phyloP scores from a whole-genome alignment of 257 asterid species.

The Gentiana macrophylla region DNA sequence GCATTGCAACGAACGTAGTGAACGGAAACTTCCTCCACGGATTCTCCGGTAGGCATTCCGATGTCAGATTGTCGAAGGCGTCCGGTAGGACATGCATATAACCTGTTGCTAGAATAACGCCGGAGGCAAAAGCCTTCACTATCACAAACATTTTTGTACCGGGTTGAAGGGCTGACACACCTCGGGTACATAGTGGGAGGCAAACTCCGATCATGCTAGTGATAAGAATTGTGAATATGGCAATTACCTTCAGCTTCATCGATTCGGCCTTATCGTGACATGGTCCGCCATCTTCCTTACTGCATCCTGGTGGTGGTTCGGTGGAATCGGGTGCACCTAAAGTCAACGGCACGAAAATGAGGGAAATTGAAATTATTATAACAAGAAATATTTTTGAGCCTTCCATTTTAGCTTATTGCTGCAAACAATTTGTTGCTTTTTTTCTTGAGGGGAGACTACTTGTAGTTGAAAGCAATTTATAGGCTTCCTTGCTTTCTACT shows the following conservation, averaged over 20 bases:
- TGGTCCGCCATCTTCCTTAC: conserved; percentile 9
- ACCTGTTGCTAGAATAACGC: conserved; percentile 48
- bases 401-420: too few relatives aligned
- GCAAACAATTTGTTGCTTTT: too few relatives aligned
- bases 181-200: conserved; percentile 33
- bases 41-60: conserved; percentile 29
- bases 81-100: conserved; percentile 62
- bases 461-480: too few relatives aligned
- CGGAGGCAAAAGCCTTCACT: conserved; percentile 47
- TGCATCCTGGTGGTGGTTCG: conserved; percentile 20
- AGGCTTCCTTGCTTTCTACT: too few relatives aligned
- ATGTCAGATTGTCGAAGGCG: conserved; percentile 45
- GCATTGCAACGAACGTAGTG: conserved; percentile 49
- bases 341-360: too few relatives aligned
- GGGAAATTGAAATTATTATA: too few relatives aligned
- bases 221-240: conserved; percentile 32
- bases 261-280: conserved; percentile 43
- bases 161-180: conserved; percentile 37
- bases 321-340: too few relatives aligned
- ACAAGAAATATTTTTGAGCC: too few relatives aligned
- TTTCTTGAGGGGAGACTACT: too few relatives aligned
- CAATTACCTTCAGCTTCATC: conserved; percentile 41
- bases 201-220: conserved; percentile 57
- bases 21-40: conserved; percentile 58
- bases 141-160: conserved; percentile 30